Percentiles rank a stretch among this genome's conserved stretches.
phyloP scores from a whole-genome alignment of 2,329 filamentous ascomycete genomes.

The Bimuria novae-zelandiae region DNA sequence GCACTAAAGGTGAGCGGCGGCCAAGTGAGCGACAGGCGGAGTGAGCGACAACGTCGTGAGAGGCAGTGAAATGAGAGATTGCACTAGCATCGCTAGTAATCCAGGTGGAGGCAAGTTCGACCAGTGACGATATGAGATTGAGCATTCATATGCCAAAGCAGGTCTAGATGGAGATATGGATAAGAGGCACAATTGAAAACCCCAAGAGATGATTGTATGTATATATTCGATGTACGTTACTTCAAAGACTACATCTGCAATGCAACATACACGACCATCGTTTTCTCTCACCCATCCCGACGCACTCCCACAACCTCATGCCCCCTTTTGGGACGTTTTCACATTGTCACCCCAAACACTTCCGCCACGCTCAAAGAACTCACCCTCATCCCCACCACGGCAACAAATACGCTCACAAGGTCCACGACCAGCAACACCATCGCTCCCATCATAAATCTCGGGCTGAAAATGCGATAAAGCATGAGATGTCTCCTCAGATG shows the following conservation, averaged over 20 bases:
- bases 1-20: too few relatives aligned
- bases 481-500: constrained; percentile 89
- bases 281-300: not conserved
- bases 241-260: not conserved
- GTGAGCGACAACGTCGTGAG: too few relatives aligned
- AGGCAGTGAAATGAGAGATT: too few relatives aligned
- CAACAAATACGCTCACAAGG: constrained; percentile 70
- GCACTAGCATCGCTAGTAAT: too few relatives aligned
- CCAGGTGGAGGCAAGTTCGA: too few relatives aligned
- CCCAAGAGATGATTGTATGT: too few relatives aligned
- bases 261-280: not conserved
- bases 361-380: constrained; percentile 81
- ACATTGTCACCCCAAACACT: constrained; percentile 70
- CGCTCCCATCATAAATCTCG: constrained; percentile 84
- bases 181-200: too few relatives aligned
- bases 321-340: not conserved
- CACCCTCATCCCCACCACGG: constrained; percentile 73
- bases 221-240: too few relatives aligned
- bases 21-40: too few relatives aligned
- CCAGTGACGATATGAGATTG: too few relatives aligned
- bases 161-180: too few relatives aligned
- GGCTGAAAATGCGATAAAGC: constrained; percentile 93
- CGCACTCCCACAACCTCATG: not conserved
- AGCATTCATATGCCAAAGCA: too few relatives aligned
- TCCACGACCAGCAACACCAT: constrained; percentile 76